Evolutionary conservation across 257 asterid species (phyloP).

Genomic region (Nicotiana attenuata): DNA sequence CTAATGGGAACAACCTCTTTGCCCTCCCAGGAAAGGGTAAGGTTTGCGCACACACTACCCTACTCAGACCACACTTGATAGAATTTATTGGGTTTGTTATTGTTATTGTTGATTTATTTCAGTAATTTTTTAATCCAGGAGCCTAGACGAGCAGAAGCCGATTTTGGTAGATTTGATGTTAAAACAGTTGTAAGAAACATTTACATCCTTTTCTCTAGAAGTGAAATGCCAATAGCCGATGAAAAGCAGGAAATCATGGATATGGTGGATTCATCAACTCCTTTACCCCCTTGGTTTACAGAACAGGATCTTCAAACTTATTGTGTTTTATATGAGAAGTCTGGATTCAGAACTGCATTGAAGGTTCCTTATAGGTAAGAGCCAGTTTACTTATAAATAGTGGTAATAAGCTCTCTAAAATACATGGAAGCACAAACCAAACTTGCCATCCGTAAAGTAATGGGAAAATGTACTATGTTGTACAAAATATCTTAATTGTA

Average conservation of each 20-base stretch:
- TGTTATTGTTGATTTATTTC: too few species aligned
- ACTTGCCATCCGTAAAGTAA: too few species aligned
- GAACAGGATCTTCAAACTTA: conserved; percentile 43
- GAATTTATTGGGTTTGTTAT: too few species aligned
- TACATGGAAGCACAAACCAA: not conserved
- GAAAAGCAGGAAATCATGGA: conserved; percentile 27
- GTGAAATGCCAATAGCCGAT: conserved; percentile 14
- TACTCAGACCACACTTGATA: too few species aligned
- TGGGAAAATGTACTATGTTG: too few species aligned
- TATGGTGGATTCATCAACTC: conserved; percentile 38
- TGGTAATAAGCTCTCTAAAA: not conserved
- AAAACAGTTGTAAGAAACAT: conserved; percentile 46
- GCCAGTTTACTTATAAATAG: not conserved
- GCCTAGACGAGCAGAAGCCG: conserved; percentile 53
- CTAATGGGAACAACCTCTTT: too few species aligned
- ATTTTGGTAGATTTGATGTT: conserved; percentile 44
- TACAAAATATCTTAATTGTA: too few species aligned
- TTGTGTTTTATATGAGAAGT: conserved; percentile 31
- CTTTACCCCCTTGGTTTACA: conserved; percentile 44
- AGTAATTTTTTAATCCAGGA: conserved; percentile 19
- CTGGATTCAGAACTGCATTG: conserved; percentile 42
- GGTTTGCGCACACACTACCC: too few species aligned
- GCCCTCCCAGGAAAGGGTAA: too few species aligned
- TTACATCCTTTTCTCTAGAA: conserved; percentile 39
- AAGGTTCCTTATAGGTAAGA: conserved; percentile 47